Percentiles rank a stretch among this genome's conserved stretches.
These are phyloP conservation scores for Pouteria campechiana DNA, from an alignment of 179 eudicot genomes.

Conservation along the genomic window DNA sequence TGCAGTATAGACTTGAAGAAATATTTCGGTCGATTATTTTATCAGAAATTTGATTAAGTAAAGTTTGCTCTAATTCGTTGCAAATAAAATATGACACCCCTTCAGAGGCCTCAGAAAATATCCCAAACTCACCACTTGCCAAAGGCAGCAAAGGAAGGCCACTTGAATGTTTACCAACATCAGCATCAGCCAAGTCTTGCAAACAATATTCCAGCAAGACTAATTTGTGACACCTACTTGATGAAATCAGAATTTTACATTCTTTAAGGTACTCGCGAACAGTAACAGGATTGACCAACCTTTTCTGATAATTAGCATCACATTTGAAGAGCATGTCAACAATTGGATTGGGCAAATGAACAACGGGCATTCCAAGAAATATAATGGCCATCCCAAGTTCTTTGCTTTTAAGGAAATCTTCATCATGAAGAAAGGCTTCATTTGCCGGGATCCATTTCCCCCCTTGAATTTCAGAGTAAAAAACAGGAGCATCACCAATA, in stretches of 20 bases:
- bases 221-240: constrained; percentile 49
- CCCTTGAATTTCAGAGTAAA: constrained; percentile 56
- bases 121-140: constrained; percentile 81
- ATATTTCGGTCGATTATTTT: constrained; percentile 56
- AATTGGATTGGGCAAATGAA: constrained; percentile 52
- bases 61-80: constrained; percentile 62
- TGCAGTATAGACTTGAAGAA: constrained; percentile 39
- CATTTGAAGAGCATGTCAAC: constrained; percentile 62
- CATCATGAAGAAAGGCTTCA: constrained; percentile 86
- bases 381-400: constrained; percentile 73
- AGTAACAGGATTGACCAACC: constrained; percentile 82
- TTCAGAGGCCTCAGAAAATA: constrained; percentile 42
- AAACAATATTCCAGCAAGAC: constrained; percentile 93
- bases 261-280: constrained; percentile 63
- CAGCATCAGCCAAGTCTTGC: constrained; percentile 82
- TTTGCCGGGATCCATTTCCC: constrained; percentile 85
- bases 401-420: constrained; percentile 41
- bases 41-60: constrained; percentile 63
- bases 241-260: constrained; percentile 20
- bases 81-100: constrained; percentile 65
- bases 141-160: constrained; percentile 80
- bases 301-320: constrained; percentile 31
- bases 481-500: constrained; percentile 53
- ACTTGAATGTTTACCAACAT: constrained; percentile 50
- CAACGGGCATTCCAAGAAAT: constrained; percentile 75